These are phyloP conservation scores for Dissophora globulifera DNA, from an alignment of 192 early-diverging fungal species.

Conservation along the genomic window DNA sequence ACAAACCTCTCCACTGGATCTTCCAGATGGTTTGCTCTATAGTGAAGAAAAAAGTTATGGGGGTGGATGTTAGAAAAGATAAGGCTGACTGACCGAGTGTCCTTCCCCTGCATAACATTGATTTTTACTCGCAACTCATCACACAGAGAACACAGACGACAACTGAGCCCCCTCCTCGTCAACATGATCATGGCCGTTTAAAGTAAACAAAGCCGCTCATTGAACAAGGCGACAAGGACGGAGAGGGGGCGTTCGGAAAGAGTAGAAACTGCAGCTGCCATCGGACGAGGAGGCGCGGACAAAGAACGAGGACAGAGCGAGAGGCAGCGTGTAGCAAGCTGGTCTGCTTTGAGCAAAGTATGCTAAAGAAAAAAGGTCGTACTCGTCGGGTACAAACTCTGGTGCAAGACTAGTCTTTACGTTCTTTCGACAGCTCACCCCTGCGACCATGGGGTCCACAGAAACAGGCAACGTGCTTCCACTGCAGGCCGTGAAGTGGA, in stretches of 20 bases:
- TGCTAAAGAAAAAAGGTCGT: too few species aligned
- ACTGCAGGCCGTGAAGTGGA: too few species aligned
- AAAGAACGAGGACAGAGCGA: not conserved
- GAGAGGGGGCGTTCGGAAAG: not conserved
- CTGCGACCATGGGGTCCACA: not conserved
- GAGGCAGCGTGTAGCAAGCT: too few species aligned
- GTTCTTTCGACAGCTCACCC: too few species aligned
- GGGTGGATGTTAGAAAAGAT: not conserved
- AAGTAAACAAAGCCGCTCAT: constrained; percentile 5
- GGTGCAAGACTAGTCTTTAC: too few species aligned
- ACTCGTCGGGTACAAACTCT: too few species aligned
- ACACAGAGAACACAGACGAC: not conserved
- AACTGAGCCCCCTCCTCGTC: too few species aligned
- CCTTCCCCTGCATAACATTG: not conserved
- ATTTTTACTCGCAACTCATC: not conserved
- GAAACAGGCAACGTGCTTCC: too few species aligned
- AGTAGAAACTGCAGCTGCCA: not conserved
- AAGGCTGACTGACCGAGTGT: not conserved
- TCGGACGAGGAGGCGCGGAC: not conserved
- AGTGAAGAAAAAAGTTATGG: not conserved
- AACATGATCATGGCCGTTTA: not conserved
- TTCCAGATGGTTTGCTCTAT: constrained; percentile 72
- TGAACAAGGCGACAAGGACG: not conserved
- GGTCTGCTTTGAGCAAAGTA: too few species aligned
- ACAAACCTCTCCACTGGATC: constrained; percentile 85